These are phyloP conservation scores for Skeletonema potamos DNA, from an alignment of 108 stramenopile species.

Conservation along the genomic window DNA sequence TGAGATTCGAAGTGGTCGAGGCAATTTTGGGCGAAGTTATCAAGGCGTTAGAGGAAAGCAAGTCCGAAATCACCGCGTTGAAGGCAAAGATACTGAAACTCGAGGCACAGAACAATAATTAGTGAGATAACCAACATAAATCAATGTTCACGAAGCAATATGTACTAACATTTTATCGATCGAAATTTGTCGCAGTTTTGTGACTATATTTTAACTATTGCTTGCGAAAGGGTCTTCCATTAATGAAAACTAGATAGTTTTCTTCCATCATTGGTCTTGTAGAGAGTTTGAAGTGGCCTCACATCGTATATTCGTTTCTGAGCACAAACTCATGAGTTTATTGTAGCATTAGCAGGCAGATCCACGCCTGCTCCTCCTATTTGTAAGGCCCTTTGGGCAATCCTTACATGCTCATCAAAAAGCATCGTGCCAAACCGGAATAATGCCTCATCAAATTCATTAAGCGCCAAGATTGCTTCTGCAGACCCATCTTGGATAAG, in stretches of 20 bases:
- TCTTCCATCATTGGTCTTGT: too few species aligned
- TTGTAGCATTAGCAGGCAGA: too few species aligned
- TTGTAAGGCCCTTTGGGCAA: too few species aligned
- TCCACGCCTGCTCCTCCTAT: too few species aligned
- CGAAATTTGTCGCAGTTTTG: too few species aligned
- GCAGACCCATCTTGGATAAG: slow-evolving; percentile 2
- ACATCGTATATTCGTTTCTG: too few species aligned
- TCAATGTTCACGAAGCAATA: neutral
- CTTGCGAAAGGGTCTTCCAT: too few species aligned
- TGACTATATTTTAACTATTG: too few species aligned
- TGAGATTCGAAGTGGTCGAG: neutral
- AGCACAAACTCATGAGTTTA: too few species aligned
- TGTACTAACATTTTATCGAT: too few species aligned
- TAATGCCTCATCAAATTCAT: slow-evolving; percentile 23
- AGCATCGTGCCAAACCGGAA: slow-evolving; percentile 20
- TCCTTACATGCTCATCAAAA: slow-evolving; percentile 1
- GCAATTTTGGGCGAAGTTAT: neutral
- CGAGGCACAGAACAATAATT: neutral
- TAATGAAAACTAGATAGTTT: too few species aligned
- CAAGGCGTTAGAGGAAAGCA: neutral
- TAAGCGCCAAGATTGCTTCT: slow-evolving; percentile 11
- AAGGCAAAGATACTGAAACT: neutral
- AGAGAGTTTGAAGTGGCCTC: too few species aligned
- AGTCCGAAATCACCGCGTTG: neutral
- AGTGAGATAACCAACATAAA: neutral